Conservation (phyloP, 73 alveolate genomes). For the Breviolum minutum region DNA sequence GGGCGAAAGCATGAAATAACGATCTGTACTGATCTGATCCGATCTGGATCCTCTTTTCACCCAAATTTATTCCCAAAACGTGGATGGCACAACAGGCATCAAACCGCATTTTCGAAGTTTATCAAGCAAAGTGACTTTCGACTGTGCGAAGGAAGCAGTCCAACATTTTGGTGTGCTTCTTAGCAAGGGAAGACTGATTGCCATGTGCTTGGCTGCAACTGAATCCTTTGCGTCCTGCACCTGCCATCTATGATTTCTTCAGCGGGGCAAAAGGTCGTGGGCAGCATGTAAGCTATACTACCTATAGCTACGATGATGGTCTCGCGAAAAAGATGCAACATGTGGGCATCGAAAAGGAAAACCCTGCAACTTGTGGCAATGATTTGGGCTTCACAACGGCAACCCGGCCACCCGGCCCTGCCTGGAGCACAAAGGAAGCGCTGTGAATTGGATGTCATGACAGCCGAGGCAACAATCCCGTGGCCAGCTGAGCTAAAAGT, state of each 20-base stretch:
- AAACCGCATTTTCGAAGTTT: neutral
- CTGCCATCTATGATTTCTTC: neutral
- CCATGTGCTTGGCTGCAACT: neutral
- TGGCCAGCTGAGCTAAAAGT: no score
- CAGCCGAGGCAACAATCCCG: no score
- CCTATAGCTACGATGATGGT: no score
- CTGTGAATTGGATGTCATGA: no score
- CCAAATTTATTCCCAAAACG: neutral
- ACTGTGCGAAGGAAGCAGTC: neutral
- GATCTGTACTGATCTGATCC: neutral
- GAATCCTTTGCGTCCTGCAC: neutral
- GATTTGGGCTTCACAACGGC: no score
- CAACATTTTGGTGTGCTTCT: neutral
- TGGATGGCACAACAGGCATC: neutral
- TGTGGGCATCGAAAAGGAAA: no score
- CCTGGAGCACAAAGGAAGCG: no score
- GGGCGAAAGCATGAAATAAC: neutral
- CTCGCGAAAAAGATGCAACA: no score
- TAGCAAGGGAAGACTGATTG: neutral
- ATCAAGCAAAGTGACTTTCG: neutral
- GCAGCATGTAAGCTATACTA: no score
- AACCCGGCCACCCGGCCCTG: no score
- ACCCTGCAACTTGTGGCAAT: no score
- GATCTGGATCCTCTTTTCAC: no score
- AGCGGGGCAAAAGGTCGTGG: neutral